phyloP scores from a whole-genome alignment of 2,329 filamentous ascomycete species.

The Seiridium cupressi region DNA sequence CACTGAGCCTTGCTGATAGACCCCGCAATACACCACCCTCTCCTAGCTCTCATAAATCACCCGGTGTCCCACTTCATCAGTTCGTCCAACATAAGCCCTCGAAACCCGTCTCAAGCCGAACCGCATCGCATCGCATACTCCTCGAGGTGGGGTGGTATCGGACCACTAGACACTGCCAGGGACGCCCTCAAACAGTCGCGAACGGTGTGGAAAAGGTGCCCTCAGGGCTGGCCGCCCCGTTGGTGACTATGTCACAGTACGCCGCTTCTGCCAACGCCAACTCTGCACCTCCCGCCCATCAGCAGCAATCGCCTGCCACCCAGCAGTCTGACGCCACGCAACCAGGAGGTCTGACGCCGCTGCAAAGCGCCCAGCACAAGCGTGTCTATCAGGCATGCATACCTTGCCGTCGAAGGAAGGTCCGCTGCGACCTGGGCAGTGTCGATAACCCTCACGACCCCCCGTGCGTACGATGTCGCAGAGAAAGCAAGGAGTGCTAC shows the following conservation, averaged over 20 bases:
- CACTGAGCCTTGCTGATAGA: background rate
- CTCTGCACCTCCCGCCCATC: constrained; percentile 1
- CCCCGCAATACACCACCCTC: constrained; percentile 6
- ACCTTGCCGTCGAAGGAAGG: constrained; percentile 60
- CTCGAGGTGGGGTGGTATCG: constrained; percentile 3
- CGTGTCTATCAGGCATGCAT: constrained; percentile 65
- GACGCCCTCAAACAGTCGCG: background rate
- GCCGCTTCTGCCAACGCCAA: background rate
- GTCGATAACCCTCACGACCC: constrained; percentile 94
- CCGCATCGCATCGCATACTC: constrained; percentile 1
- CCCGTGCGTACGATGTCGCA: constrained; percentile 87
- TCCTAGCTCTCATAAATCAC: constrained; percentile 9
- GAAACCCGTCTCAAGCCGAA: constrained; percentile 33
- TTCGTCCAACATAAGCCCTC: constrained; percentile 22
- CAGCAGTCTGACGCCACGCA: background rate
- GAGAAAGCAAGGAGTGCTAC: constrained; percentile 95
- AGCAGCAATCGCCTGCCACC: constrained; percentile 9
- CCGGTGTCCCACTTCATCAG: constrained; percentile 13
- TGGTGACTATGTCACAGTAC: constrained; percentile 9
- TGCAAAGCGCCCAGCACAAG: constrained; percentile 45
- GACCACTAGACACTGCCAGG: constrained; percentile 6
- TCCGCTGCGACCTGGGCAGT: constrained; percentile 63
- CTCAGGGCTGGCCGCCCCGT: constrained; percentile 7
- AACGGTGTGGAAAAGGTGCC: background rate
- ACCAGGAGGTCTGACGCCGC: constrained; percentile 7